Evolutionary conservation across 139 green algal genomes (phyloP).

Genomic region (Picochlorum sp.): DNA sequence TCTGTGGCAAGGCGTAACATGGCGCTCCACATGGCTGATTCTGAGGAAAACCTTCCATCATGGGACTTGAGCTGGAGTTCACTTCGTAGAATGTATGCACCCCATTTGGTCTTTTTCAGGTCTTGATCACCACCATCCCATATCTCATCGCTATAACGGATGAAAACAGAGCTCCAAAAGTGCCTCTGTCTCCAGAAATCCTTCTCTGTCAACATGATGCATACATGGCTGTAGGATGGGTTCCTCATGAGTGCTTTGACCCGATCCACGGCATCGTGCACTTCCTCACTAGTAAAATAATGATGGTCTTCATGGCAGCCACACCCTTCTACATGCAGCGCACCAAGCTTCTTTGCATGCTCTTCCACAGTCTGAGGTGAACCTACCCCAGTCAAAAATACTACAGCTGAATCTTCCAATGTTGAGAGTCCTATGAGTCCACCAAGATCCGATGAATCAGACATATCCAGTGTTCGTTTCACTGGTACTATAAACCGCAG

Average conservation of each 20-base stretch:
- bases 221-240: constrained; percentile 17
- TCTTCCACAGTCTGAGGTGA: constrained; percentile 15
- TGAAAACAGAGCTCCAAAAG: constrained; percentile 26
- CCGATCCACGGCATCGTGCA: constrained; percentile 6
- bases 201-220: constrained; percentile 33
- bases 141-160: background rate
- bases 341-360: constrained; percentile 24
- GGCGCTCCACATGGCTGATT: constrained; percentile 14
- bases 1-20: constrained; percentile 29
- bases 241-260: constrained; percentile 12
- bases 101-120: constrained; percentile 12
- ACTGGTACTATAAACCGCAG: constrained; percentile 17
- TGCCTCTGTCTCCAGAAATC: constrained; percentile 29
- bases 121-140: background rate
- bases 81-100: constrained; percentile 32
- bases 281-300: constrained; percentile 27
- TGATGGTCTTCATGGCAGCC: constrained; percentile 30
- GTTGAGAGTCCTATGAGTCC: constrained; percentile 2
- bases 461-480: constrained; percentile 15
- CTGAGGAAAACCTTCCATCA: constrained; percentile 21
- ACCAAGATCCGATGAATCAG: constrained; percentile 1
- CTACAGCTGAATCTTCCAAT: constrained; percentile 15
- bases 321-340: constrained; percentile 21
- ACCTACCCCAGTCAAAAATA: constrained; percentile 29
- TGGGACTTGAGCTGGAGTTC: constrained; percentile 22